Base-by-base conservation (phyloP, 306 rosid genomes). In the Casuarina glauca region DNA sequence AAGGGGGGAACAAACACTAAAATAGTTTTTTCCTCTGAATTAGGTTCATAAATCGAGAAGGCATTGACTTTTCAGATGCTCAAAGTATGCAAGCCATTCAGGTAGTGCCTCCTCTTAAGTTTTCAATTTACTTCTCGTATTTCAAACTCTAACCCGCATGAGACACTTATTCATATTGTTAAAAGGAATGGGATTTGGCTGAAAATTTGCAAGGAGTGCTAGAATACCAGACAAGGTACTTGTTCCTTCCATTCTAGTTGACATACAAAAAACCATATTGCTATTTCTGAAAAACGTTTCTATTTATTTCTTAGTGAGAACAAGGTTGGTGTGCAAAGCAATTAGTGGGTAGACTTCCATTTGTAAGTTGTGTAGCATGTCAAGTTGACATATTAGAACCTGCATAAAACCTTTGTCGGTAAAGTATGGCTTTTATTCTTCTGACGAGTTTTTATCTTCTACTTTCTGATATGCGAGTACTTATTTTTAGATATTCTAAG, bases 11-110 rank as follows among this genome's bases (percentile, higher is more conserved):
- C 17, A 66, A 17, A 66, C 71, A 17, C 49, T 48, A 42, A 17
- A 39, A 66, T 42, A 41, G 49, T 16, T 60, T 1, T 76, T 39
- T 9, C 69, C 12, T 72, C 35, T 86, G 60, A 83, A 76, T 80
- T 74, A 95, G 99, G 93, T 91, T 95, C 84, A 85, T 91, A 85
- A 91, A 95, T 74, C 91, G 91, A 75, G 97, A 93, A 43, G 99
- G 99, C 73, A 95, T 95, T 54, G 99, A 95, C 91, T 95, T 95
- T 86, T 95, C 99, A 17, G 99, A 91, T 88, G 97, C 96, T 74
- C 96, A 93, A 85, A 86, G 89, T 85, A 95, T 90, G 97, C 97
- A 93, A 89, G 99, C 96, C 19, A 26, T 91, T 81, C 99, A 95
- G 97, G 99, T 95, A 84, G 68, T 58, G 52, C 84, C 70, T 77